Percentiles rank a stretch among this genome's conserved stretches.
Conservation (phyloP, 768 basidiomycete genomes). For the Kondoa malvinella region DNA sequence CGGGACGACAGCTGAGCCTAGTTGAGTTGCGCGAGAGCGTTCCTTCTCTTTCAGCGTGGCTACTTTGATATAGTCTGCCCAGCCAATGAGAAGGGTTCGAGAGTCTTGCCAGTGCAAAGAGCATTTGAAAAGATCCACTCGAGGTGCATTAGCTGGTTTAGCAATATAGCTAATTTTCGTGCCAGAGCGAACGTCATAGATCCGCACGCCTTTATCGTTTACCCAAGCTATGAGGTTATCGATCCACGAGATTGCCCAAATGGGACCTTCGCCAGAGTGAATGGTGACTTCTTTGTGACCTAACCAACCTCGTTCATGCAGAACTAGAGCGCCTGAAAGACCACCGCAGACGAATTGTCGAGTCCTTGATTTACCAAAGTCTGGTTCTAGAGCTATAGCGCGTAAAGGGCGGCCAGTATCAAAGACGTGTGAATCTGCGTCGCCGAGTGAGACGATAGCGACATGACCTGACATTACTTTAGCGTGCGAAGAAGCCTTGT, state of each 20-base stretch:
- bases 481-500: slow-evolving; percentile 31
- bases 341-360: slow-evolving; percentile 81
- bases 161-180: slow-evolving; percentile 72
- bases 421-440: slow-evolving; percentile 59
- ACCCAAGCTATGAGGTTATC: slow-evolving; percentile 85
- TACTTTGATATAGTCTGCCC: slow-evolving; percentile 76
- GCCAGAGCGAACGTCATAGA: slow-evolving; percentile 67
- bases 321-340: slow-evolving; percentile 64
- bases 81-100: slow-evolving; percentile 69
- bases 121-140: slow-evolving; percentile 89
- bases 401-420: slow-evolving; percentile 86
- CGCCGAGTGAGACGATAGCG: slow-evolving; percentile 66
- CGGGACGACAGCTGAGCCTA: neutral
- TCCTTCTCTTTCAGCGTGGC: slow-evolving; percentile 28
- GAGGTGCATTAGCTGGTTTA: slow-evolving; percentile 59
- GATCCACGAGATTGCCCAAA: slow-evolving; percentile 81
- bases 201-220: slow-evolving; percentile 87
- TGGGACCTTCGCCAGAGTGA: slow-evolving; percentile 53
- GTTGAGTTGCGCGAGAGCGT: slow-evolving; percentile 5
- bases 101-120: slow-evolving; percentile 85
- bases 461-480: slow-evolving; percentile 42
- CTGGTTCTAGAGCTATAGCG: slow-evolving; percentile 73
- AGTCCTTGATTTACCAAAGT: slow-evolving; percentile 59
- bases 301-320: slow-evolving; percentile 91
- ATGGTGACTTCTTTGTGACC: slow-evolving; percentile 78